Conservation (phyloP, 2,329 filamentous ascomycete genomes). For the Salinomyces thailandicus region DNA sequence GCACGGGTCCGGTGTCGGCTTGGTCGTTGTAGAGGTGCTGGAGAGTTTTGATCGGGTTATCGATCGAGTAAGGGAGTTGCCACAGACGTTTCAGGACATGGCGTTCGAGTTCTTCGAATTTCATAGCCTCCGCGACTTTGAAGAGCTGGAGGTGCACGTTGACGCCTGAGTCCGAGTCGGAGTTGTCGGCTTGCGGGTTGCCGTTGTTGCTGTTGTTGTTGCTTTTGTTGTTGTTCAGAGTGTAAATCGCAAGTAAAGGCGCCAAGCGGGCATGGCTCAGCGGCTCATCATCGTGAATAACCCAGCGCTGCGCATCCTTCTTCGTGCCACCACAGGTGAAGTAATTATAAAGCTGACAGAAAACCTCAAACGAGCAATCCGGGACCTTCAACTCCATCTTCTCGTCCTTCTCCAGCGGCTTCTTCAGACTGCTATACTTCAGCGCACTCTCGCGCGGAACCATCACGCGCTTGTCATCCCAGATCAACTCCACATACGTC, state of each 20-base stretch:
- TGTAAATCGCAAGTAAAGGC: background rate
- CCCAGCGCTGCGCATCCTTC: background rate
- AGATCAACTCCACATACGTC: constrained; percentile 30
- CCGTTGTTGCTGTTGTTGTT: background rate
- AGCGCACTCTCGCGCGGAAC: constrained; percentile 22
- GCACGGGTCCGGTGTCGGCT: constrained; percentile 8
- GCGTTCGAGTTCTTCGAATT: constrained; percentile 28
- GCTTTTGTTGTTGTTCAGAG: too few relatives aligned
- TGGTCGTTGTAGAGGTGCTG: constrained; percentile 25
- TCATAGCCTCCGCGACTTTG: constrained; percentile 25
- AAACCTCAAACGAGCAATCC: constrained; percentile 20
- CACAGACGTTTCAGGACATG: constrained; percentile 28
- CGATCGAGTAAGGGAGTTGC: constrained; percentile 20
- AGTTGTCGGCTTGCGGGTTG: background rate
- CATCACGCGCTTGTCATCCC: constrained; percentile 26
- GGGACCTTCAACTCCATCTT: constrained; percentile 26
- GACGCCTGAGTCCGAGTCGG: constrained; percentile 8
- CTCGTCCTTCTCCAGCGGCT: constrained; percentile 22
- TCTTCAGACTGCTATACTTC: constrained; percentile 21
- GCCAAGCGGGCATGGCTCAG: background rate
- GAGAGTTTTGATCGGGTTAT: constrained; percentile 29
- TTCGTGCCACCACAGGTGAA: constrained; percentile 10
- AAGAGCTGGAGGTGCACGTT: constrained; percentile 21
- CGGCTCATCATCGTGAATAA: background rate
- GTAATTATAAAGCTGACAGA: constrained; percentile 28